These are phyloP conservation scores for Daldinia sp. DNA, from an alignment of 2,329 filamentous ascomycete species.

Conservation along the genomic window DNA sequence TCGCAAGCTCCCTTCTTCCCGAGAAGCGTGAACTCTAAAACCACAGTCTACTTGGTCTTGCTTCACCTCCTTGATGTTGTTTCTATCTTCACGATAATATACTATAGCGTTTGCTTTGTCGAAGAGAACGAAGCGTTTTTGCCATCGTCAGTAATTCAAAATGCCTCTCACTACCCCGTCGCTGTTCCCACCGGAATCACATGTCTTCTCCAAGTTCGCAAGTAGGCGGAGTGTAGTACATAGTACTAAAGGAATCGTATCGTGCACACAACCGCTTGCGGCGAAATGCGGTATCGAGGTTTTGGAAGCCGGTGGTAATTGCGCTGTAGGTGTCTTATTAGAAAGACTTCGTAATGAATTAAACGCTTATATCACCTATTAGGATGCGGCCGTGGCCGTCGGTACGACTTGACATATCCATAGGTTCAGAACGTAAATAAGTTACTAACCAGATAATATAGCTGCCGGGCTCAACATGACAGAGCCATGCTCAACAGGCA, in stretches of 20 bases:
- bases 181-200: constrained; percentile 60
- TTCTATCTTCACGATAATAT: background rate
- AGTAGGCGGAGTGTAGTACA: constrained; percentile 93
- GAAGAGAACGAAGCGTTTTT: background rate
- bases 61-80: too few species aligned
- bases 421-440: background rate
- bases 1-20: constrained; percentile 4
- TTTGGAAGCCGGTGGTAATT: constrained; percentile 90
- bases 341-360: background rate
- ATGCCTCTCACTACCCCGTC: constrained; percentile 64
- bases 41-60: too few species aligned
- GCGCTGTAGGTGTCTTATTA: constrained; percentile 73
- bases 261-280: constrained; percentile 90
- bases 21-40: background rate
- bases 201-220: constrained; percentile 72
- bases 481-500: constrained; percentile 92
- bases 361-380: constrained; percentile 17
- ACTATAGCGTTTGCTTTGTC: background rate
- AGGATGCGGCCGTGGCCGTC: constrained; percentile 97
- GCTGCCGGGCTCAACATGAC: constrained; percentile 94
- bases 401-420: constrained; percentile 62
- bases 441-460: constrained; percentile 50
- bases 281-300: constrained; percentile 88
- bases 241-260: constrained; percentile 90
- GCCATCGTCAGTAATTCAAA: background rate